Percentiles rank a stretch among this genome's conserved stretches.
Evolutionary conservation across 2,329 filamentous ascomycete species (phyloP).

Genomic region (Exophiala alcalophila): DNA sequence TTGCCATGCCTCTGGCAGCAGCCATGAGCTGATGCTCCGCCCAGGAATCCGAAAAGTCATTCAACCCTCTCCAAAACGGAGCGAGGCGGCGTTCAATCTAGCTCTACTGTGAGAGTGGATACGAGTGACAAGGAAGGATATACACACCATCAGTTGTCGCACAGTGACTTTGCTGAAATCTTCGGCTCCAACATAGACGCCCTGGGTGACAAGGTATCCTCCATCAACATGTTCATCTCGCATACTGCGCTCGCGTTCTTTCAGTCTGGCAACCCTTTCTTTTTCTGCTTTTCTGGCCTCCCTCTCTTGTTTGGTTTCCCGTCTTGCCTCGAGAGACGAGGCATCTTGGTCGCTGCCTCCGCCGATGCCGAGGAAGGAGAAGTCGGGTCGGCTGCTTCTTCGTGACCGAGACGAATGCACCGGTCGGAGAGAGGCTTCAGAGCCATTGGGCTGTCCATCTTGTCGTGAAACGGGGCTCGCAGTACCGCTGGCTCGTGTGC

Average conservation of each 20-base stretch:
- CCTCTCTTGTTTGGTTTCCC: constrained; percentile 87
- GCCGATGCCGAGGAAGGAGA: constrained; percentile 58
- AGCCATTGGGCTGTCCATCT: constrained; percentile 19
- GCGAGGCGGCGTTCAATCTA: constrained; percentile 91
- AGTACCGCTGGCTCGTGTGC: constrained; percentile 21
- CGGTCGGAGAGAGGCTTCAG: constrained; percentile 18
- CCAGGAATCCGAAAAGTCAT: constrained; percentile 86
- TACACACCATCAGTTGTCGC: constrained; percentile 78
- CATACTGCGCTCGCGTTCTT: constrained; percentile 87
- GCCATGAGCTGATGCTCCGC: constrained; percentile 93
- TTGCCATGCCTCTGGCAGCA: constrained; percentile 75
- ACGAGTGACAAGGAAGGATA: no score
- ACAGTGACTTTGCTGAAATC: constrained; percentile 90
- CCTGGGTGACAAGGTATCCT: constrained; percentile 89
- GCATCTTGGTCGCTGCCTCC: constrained; percentile 49
- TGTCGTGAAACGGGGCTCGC: constrained; percentile 18
- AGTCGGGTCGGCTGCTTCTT: constrained; percentile 56
- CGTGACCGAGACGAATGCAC: constrained; percentile 43
- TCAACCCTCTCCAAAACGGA: constrained; percentile 91
- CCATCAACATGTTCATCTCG: constrained; percentile 91
- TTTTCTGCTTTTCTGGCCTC: constrained; percentile 82
- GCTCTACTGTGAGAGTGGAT: no score
- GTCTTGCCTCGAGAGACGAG: constrained; percentile 57
- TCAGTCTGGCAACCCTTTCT: constrained; percentile 69
- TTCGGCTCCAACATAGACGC: constrained; percentile 86